Percentiles rank a stretch among this genome's conserved stretches.
Conservation (phyloP, 306 rosid genomes). For the Sphenostylis stenocarpa region DNA sequence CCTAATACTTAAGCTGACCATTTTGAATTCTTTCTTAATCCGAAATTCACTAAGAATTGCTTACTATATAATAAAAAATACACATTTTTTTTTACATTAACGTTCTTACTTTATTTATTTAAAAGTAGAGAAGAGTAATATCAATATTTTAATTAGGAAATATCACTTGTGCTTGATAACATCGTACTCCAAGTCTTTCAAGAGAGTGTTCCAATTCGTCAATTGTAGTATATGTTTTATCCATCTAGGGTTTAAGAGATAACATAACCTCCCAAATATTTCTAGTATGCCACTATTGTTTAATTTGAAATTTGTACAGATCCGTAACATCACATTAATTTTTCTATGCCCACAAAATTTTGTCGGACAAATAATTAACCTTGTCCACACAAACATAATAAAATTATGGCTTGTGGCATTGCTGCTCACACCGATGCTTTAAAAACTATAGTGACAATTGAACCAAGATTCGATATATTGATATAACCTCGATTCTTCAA, state of each 20-base stretch:
- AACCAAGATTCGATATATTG: background rate
- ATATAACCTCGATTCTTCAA: too few relatives aligned
- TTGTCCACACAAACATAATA: background rate
- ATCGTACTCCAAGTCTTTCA: background rate
- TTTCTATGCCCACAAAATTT: background rate
- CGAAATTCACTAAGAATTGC: background rate
- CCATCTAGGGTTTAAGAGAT: background rate
- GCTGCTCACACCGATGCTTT: background rate
- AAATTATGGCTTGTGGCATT: background rate
- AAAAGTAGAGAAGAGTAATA: background rate
- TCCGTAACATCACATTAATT: too few relatives aligned
- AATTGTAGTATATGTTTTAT: background rate
- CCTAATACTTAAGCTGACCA: background rate
- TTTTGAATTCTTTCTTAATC: background rate
- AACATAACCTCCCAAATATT: too few relatives aligned
- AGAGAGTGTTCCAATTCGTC: slow-evolving; percentile 11
- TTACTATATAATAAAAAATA: too few relatives aligned
- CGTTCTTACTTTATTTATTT: background rate
- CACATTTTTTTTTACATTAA: background rate
- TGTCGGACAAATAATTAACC: background rate
- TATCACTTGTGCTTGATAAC: background rate
- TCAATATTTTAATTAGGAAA: background rate
- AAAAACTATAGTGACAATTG: background rate
- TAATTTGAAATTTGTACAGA: too few relatives aligned
- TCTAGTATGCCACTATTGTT: too few relatives aligned